Evolutionary conservation across 1,139 yeast species (phyloP), one percentile per base, ranked within the genome.

Genomic region (Taphrina flavorubra): DNA sequence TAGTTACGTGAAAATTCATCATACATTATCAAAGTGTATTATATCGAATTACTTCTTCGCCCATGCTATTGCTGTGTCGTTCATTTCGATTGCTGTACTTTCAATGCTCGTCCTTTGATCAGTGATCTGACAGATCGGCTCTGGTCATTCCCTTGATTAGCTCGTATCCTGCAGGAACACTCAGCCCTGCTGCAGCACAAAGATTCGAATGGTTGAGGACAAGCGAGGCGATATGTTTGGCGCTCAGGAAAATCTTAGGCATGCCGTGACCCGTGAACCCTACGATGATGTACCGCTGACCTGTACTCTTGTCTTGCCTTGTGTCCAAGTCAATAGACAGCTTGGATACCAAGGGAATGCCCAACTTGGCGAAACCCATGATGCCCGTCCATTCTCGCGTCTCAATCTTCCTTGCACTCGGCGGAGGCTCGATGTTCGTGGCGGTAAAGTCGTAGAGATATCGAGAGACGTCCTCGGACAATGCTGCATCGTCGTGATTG

Each of bases 191-290:
- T 36, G 55, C 18, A 2, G 34, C 55, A 31, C n/a, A 20, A n/a
- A 4, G n/a, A n/a, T n/a, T 8, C 16, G 18, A 13, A 25, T 25
- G 2, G 4, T 25, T 4, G 31, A 25, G 31, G 16, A 56, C 39
- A 10, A 56, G 37, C 11, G 46, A 40, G 8, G 60, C 46, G 11
- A 58, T 20, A 40, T 58, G 51, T 13, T 31, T 42, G 42, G 62
- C 62, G n/a, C 47, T 36, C 51, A 58, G 40, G 53, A 44, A 58
- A 39, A 58, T 58, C 16, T 53, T 58, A 6, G 62, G 62, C 62
- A 58, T 58, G 20, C 62, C 62, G 62, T 58, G 62, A 4, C 62
- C 62, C n/a, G 53, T 58, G 25, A 58, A 58, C 14, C 62, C 62
- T 10, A 42, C 62, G 44, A 37, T 14, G 25, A 58, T 31, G 31